Conservation (phyloP, 2,329 filamentous ascomycete species). For the Trichoderma brevicompactum region DNA sequence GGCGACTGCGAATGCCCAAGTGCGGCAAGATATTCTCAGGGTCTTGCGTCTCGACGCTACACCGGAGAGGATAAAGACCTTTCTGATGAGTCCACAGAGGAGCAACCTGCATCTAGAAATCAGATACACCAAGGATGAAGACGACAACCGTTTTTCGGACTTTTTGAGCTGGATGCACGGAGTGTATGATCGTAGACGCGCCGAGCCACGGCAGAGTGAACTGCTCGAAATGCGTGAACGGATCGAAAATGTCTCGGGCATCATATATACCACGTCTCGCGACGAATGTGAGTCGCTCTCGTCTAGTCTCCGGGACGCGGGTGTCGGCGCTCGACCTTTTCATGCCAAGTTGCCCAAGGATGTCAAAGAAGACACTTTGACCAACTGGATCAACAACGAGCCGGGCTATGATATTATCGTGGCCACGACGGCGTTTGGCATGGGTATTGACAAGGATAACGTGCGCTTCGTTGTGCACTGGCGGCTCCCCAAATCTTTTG, state of each 20-base stretch:
- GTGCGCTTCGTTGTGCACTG: slow-evolving; percentile 95
- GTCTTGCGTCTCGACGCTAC: slow-evolving; percentile 69
- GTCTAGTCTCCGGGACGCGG: slow-evolving; percentile 65
- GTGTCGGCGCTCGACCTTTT: slow-evolving; percentile 75
- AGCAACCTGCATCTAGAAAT: slow-evolving; percentile 91
- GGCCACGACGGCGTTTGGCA: slow-evolving; percentile 93
- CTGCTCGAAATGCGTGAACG: slow-evolving; percentile 59
- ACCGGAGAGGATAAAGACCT: slow-evolving; percentile 67
- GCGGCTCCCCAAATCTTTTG: slow-evolving; percentile 91
- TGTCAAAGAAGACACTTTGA: slow-evolving; percentile 71
- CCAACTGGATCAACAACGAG: slow-evolving; percentile 73
- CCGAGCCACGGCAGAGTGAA: slow-evolving; percentile 62
- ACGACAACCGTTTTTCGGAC: slow-evolving; percentile 72
- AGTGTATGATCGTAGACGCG: slow-evolving; percentile 71
- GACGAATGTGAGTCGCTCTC: slow-evolving; percentile 76
- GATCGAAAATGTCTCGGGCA: slow-evolving; percentile 69
- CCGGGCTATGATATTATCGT: slow-evolving; percentile 88
- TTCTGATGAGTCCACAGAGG: slow-evolving; percentile 81
- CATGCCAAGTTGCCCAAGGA: slow-evolving; percentile 70
- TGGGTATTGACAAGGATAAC: slow-evolving; percentile 96
- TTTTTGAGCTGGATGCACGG: slow-evolving; percentile 76
- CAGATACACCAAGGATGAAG: slow-evolving; percentile 76
- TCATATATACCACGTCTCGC: slow-evolving; percentile 78
- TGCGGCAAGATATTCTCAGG: slow-evolving; percentile 80
- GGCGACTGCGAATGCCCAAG: slow-evolving; percentile 81